Percentiles rank a stretch among this genome's conserved stretches.
phyloP scores from a whole-genome alignment of 2,329 filamentous ascomycete genomes.

The Fusarium sublunatum region DNA sequence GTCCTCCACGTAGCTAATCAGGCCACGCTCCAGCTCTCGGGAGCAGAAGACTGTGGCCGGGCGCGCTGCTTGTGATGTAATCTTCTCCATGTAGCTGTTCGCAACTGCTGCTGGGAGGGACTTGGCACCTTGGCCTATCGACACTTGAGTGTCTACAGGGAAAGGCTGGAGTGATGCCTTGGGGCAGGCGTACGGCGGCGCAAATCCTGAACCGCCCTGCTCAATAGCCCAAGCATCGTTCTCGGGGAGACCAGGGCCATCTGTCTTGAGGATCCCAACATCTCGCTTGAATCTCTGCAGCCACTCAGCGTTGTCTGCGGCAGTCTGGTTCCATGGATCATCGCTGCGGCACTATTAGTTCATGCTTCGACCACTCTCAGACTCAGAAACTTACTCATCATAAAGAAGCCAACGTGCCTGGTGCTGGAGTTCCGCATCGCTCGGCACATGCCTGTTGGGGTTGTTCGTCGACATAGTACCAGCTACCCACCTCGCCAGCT shows the following conservation, averaged over 20 bases:
- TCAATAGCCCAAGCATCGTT: slow-evolving; percentile 58
- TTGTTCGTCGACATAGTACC: slow-evolving; percentile 69
- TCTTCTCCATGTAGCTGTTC: slow-evolving; percentile 60
- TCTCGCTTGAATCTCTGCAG: slow-evolving; percentile 71
- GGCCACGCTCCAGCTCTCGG: slow-evolving; percentile 66
- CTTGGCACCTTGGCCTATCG: slow-evolving; percentile 53
- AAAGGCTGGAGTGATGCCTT: slow-evolving; percentile 54
- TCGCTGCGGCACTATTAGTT: slow-evolving; percentile 56
- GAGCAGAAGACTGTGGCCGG: slow-evolving; percentile 68
- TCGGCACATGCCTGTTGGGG: slow-evolving; percentile 67
- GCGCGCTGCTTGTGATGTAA: slow-evolving; percentile 57
- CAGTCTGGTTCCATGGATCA: slow-evolving; percentile 73
- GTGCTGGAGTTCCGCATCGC: slow-evolving; percentile 71
- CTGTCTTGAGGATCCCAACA: slow-evolving; percentile 61
- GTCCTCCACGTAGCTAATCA: slow-evolving; percentile 60
- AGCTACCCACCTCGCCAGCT: slow-evolving; percentile 64
- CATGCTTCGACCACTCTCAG: neutral
- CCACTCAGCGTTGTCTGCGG: slow-evolving; percentile 73
- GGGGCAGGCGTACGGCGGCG: slow-evolving; percentile 64
- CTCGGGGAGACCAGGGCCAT: slow-evolving; percentile 62
- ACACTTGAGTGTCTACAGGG: slow-evolving; percentile 48
- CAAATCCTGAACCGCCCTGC: slow-evolving; percentile 66
- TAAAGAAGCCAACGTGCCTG: slow-evolving; percentile 73
- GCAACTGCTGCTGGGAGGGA: slow-evolving; percentile 59
- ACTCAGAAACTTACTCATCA: slow-evolving; percentile 62